Base-by-base conservation (phyloP, 1,284 basidiomycete species). In the Veloporphyrellus conicus region DNA sequence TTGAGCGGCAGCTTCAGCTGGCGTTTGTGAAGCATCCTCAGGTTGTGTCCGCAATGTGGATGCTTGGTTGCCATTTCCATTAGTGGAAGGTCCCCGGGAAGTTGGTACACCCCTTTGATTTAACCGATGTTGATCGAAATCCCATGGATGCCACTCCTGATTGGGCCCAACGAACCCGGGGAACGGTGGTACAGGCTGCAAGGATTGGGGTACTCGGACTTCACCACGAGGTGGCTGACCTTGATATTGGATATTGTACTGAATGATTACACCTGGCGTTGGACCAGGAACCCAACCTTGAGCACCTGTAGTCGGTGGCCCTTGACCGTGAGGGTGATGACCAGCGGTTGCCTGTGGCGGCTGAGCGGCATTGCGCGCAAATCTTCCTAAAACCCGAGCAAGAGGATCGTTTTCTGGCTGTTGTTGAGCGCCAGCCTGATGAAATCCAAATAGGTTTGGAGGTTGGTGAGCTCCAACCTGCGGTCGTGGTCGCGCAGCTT, bases 61-160 rank as follows among this genome's bases (percentile, higher is more conserved):
- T 19, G 23, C 29, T 38, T 51, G 47, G 40, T 43, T 38, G 32
- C 28, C 47, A 48, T 41, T 37, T 43, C 39, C 41, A 29, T 43
- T 46, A 22, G 41, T 27, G 43, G 55, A 46, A 37, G 51, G 31
- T 18, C 44, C 51, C 16, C 34, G 53, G 14, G 41, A 8, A 29
- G 46, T 15, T 25, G 37, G 39, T 34, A 35, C 35, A 15, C n/a
- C 43, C 20, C 54, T 50, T 20, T 45, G 53, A 45, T 62, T 37
- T 34, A 62, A 56, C 62, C 57, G 62, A 36, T 61, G 63, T 15
- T 53, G 69, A 50, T 72, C 68, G 22, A 68, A 52, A 33, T 68
- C 69, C 82, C 83, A 86, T 20, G 74, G 74, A 47, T 78, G 78
- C 80, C 82, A 85, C 16, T 66, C 71, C n/a, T 76, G 79, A 32